Percentiles rank a stretch among this genome's conserved stretches.
Conservation (phyloP, 2,329 filamentous ascomycete genomes). For the Chalaropsis thielavioides region DNA sequence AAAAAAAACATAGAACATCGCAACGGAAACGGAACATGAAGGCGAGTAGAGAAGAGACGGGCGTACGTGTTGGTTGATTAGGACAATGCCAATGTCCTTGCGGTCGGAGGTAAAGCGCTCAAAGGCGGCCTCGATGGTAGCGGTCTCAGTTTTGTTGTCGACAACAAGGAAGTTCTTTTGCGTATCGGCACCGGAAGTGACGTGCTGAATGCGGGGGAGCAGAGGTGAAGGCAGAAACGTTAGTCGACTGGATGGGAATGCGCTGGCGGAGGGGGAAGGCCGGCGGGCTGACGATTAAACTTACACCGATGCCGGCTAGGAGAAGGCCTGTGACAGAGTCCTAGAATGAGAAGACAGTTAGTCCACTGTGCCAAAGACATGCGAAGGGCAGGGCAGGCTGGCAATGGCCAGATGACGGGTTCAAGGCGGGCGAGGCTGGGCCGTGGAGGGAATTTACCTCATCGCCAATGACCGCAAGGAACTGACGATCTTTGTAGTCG, state of each 20-base stretch:
- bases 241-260: neutral
- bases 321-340: constrained; percentile 92
- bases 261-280: neutral
- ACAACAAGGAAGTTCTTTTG: constrained; percentile 98
- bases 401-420: neutral
- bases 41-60: neutral
- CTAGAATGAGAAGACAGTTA: constrained; percentile 35
- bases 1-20: neutral
- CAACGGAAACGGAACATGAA: neutral
- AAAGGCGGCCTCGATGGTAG: constrained; percentile 79
- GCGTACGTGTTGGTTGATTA: constrained; percentile 94
- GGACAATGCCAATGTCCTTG: constrained; percentile 90
- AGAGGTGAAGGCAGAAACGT: neutral
- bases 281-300: constrained; percentile 20
- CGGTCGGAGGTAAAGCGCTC: constrained; percentile 74
- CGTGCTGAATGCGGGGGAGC: constrained; percentile 46
- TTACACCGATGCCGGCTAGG: constrained; percentile 84
- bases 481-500: constrained; percentile 73
- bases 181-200: constrained; percentile 72
- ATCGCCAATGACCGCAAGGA: constrained; percentile 94
- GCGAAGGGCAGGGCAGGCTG: neutral
- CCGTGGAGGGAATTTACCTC: constrained; percentile 44
- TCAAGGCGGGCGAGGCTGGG: neutral
- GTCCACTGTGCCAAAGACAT: constrained; percentile 13
- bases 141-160: constrained; percentile 79